Base-by-base conservation (phyloP, 805 yeast species). In the Yamadazyma akitaensis region DNA sequence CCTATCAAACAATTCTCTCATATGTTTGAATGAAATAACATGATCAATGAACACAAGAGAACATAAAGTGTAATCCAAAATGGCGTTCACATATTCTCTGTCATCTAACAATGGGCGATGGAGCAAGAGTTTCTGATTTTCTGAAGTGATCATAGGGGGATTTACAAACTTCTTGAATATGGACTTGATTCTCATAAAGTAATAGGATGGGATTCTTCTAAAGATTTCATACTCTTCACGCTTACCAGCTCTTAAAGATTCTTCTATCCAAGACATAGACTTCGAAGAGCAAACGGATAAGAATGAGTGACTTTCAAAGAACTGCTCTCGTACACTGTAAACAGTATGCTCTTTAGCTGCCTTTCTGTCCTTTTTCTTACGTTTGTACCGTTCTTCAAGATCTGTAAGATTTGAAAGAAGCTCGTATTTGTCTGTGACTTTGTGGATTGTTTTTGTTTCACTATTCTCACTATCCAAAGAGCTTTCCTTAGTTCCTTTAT, bases 251-350 rank as follows among this genome's bases (percentile, higher is more conserved):
- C 63, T 62, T 13, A 71, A 51, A 21, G 58, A 53, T 8, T 48
- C 50, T 24, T 56, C 57, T 33, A 71, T 62, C 67, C 68, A 69
- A 21, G 54, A 57, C 47, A 69, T 46, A 11, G 71, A 66, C 42
- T 63, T 63, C 13, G 59, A 56, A 2, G 73, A 67, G 40, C 68
- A 63, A 4, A 70, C 62, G 30, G 65, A 58, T 44, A 67, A 45
- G 33, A 67, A 59, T 13, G 74, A 68, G 47, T 70, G 75, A 24
- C 64, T 54, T 7, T 73, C 75, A 33, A 62, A 59, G 45, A 57
- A 70, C 25, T 62, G 61, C 35, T 56, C 61, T 24, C 47, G 16
- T 12, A 46, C 13, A 24, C 32, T 35, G 26, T 43, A 43, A 8
- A 43, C 16, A 14, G 46, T 43, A 35, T 36, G 26, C 17, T 37